phyloP scores from a whole-genome alignment of 108 stramenopile genomes.

The Bacterosira constricta region DNA sequence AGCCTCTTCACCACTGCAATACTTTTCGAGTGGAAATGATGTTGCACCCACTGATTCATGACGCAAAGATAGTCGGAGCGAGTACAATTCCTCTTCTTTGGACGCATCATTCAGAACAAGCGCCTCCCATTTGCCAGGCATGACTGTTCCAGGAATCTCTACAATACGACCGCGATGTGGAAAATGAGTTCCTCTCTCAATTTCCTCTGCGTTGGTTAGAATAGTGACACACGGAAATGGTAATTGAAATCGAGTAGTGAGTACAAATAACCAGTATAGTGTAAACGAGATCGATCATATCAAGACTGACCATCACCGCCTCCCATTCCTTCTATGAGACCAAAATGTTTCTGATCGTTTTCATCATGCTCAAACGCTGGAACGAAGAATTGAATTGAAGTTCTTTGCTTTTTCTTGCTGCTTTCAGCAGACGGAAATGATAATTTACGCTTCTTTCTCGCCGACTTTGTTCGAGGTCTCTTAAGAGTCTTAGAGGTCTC shows the following conservation, averaged over 20 bases:
- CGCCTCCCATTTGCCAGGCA: constrained; percentile 36
- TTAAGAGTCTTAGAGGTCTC: background rate
- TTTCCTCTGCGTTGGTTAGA: constrained; percentile 17
- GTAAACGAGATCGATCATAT: background rate
- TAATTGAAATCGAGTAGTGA: background rate
- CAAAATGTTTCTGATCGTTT: constrained; percentile 30
- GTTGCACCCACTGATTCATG: constrained; percentile 12
- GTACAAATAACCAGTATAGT: background rate
- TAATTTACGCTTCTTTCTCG: constrained; percentile 22
- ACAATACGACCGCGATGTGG: constrained; percentile 38
- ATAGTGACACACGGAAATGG: background rate
- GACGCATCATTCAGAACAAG: background rate
- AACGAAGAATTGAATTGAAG: constrained; percentile 10
- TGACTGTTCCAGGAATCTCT: constrained; percentile 39
- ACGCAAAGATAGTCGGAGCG: constrained; percentile 16
- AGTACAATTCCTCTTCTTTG: background rate
- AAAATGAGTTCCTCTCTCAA: background rate
- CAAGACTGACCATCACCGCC: constrained; percentile 34
- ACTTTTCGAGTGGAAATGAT: constrained; percentile 18
- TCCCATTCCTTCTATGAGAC: constrained; percentile 39
- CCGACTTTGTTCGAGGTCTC: constrained; percentile 24
- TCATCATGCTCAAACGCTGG: constrained; percentile 13
- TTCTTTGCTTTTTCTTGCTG: background rate
- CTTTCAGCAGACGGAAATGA: background rate
- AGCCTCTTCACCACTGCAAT: background rate